These are phyloP conservation scores for Psidium friedrichsthalianum DNA, from an alignment of 345 rosid genomes.

Conservation along the genomic window DNA sequence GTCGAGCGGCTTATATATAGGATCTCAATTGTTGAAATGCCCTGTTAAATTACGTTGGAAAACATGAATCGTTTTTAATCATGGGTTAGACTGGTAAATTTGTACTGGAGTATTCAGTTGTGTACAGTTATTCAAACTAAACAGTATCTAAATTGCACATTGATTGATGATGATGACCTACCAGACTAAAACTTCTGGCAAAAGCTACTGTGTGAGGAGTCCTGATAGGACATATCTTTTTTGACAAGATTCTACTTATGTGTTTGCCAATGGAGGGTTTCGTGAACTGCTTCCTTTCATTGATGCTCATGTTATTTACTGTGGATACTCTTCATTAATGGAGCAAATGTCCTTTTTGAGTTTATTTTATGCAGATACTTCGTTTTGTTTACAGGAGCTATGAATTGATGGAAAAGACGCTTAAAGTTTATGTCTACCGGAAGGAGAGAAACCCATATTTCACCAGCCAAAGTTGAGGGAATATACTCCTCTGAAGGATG, in stretches of 20 bases:
- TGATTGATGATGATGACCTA: background rate
- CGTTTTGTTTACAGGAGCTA: slow-evolving; percentile 51
- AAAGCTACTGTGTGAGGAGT: background rate
- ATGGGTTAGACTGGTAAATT: background rate
- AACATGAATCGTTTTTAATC: background rate
- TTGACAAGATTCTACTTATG: background rate
- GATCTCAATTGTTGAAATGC: background rate
- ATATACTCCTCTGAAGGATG: slow-evolving; percentile 92
- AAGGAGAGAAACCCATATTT: slow-evolving; percentile 77
- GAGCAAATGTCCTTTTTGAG: background rate
- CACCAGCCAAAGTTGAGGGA: slow-evolving; percentile 57
- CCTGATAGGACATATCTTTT: background rate
- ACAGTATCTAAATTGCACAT: background rate
- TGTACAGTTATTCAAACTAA: background rate
- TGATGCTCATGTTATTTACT: background rate
- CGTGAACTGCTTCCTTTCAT: background rate
- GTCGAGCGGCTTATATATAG: background rate
- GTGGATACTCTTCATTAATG: background rate
- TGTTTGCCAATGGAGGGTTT: background rate
- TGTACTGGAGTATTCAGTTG: background rate
- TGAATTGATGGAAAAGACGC: slow-evolving; percentile 60
- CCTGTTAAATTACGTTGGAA: background rate
- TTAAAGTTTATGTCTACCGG: slow-evolving; percentile 73
- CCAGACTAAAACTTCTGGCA: background rate
- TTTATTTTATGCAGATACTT: background rate